phyloP scores from a whole-genome alignment of 306 rosid species.

The Cucumis hystrix region DNA sequence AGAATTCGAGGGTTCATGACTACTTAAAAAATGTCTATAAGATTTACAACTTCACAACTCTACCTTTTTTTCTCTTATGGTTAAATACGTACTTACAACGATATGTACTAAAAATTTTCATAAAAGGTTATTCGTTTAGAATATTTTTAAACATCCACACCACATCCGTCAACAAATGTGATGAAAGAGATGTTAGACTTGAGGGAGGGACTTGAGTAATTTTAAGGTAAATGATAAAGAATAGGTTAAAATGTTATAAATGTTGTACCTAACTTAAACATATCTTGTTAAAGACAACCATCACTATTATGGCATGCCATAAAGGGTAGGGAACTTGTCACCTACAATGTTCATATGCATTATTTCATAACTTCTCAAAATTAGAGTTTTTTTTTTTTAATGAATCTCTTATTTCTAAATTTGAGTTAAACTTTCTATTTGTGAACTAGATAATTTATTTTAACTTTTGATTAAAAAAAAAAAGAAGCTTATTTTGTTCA shows the following conservation, averaged over 20 bases:
- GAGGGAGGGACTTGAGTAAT: background rate
- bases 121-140: background rate
- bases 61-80: no score
- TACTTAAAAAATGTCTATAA: no score
- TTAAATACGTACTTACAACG: background rate
- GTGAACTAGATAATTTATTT: background rate
- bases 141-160: background rate
- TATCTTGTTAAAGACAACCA: background rate
- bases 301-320: conserved; percentile 32
- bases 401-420: background rate
- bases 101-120: no score
- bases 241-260: conserved; percentile 20
- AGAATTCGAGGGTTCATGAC: no score
- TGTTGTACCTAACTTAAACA: conserved; percentile 42
- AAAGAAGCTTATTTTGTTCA: background rate
- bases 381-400: background rate
- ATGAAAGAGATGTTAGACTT: background rate
- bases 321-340: conserved; percentile 41
- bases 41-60: no score
- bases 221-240: conserved; percentile 23
- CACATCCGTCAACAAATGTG: background rate
- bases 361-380: background rate
- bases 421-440: background rate
- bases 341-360: conserved; percentile 1
- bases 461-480: background rate